These are phyloP conservation scores for Tetrapyrgos nigripes DNA, from an alignment of 1,284 basidiomycete species.

Conservation along the genomic window DNA sequence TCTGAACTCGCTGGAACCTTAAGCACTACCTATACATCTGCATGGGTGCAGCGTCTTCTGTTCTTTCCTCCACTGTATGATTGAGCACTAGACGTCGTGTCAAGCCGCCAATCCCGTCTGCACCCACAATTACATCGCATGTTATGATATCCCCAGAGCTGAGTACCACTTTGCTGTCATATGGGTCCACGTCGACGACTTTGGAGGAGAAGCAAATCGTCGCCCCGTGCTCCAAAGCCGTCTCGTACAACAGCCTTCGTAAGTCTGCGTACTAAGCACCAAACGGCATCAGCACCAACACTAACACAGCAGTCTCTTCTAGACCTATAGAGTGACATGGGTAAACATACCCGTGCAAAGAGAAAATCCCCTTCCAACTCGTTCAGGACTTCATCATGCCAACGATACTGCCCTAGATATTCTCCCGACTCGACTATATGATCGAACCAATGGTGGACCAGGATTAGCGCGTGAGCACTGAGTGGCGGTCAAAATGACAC, in stretches of 20 bases:
- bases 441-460: neutral
- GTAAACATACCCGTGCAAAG: constrained; percentile 7
- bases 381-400: constrained; percentile 12
- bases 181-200: constrained; percentile 46
- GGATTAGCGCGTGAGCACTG: too few relatives aligned
- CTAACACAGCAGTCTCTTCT: neutral
- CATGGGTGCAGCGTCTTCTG: constrained; percentile 24
- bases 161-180: neutral
- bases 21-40: constrained; percentile 52
- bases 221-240: constrained; percentile 52
- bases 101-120: constrained; percentile 50
- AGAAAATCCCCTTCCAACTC: constrained; percentile 14
- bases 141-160: constrained; percentile 19
- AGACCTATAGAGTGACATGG: neutral
- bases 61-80: constrained; percentile 27
- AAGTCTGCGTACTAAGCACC: constrained; percentile 47
- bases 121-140: constrained; percentile 67
- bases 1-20: neutral
- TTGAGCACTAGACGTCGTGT: constrained; percentile 38
- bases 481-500: constrained; percentile 20
- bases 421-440: constrained; percentile 9
- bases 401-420: constrained; percentile 13
- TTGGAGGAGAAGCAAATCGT: constrained; percentile 44
- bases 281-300: neutral
- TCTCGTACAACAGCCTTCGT: constrained; percentile 45